Evolutionary conservation across 192 early-diverging fungal genomes (phyloP).

Genomic region (Coemansia sp.): DNA sequence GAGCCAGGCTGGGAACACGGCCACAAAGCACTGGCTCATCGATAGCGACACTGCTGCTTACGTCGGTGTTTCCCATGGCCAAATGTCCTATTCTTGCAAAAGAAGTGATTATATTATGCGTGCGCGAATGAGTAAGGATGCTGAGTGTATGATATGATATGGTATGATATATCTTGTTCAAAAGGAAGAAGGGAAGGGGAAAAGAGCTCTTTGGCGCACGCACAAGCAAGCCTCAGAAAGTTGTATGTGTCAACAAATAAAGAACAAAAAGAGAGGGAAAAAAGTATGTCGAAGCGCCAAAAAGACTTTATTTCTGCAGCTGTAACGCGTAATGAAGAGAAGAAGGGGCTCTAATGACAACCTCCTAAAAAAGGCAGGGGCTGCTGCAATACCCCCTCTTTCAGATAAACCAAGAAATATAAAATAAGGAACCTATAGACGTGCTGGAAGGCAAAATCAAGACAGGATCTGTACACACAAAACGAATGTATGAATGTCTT

Average conservation of each 20-base stretch:
- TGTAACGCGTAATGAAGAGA: conserved; percentile 1
- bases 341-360: background rate
- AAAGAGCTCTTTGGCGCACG: background rate
- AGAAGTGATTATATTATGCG: conserved; percentile 1
- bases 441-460: conserved; percentile 1
- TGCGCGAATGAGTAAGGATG: conserved; percentile 5
- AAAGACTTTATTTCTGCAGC: background rate
- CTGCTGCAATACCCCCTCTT: background rate
- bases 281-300: conserved; percentile 1
- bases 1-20: conserved; percentile 46
- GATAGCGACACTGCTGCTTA: conserved; percentile 17
- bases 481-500: background rate
- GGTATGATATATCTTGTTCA: background rate
- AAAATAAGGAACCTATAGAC: background rate
- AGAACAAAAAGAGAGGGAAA: background rate
- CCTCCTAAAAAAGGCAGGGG: conserved; percentile 2
- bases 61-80: conserved; percentile 31
- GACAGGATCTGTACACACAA: background rate
- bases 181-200: background rate
- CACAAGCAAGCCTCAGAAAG: background rate
- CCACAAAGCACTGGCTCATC: conserved; percentile 35
- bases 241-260: background rate
- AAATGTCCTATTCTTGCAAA: background rate
- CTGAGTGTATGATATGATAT: background rate
- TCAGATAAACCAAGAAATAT: background rate